Evolutionary conservation across 2,329 filamentous ascomycete genomes (phyloP), one percentile per base, ranked within the genome.

Genomic region (Hymenotorrendiella dingleyae): DNA sequence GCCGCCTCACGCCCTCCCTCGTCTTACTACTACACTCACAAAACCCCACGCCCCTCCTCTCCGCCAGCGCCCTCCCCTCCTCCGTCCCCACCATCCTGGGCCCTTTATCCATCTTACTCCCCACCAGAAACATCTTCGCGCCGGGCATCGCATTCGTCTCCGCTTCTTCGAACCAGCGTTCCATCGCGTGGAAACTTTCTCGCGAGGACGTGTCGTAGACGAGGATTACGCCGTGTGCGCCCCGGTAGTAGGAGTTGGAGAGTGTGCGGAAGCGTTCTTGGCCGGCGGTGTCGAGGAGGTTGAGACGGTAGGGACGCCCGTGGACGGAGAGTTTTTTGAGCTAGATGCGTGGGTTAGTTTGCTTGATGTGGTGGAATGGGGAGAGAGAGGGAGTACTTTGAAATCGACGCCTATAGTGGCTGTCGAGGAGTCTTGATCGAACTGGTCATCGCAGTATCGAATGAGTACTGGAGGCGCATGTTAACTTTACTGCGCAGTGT

Each of bases 191-290:
- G 54, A 77, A 77, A 43, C 67, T 71, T 37, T 71, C 67, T 23
- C 71, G 60, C 59, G 84, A 80, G 21, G 86, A 82, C 45, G 97
- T 73, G 64, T 98, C 93, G 73, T 97, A 98, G 51, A 97, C 82
- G 47, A 98, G 75, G 38, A 98, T 84, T n/a, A 91, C 91, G 53
- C 91, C 93, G 4, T 93, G 91, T 2, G 93, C 93, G 50, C 91
- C 91, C 59, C 93, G 84, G 66, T 98, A 97, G 69, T 97, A 98
- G 33, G 86, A 93, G 52, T 93, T 78, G 20, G 87, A 94, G 28
- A 97, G 90, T 46, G 87, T 94, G 52, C 93, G 86, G 66, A 97
- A 98, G 47, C 93, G 81, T 66, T 98, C 93, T 47, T 94, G 96
- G 40, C 93, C 93, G 4, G 93, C 93, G 1, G 93, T 98, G 62